Base-by-base conservation (phyloP, 768 basidiomycete species). In the Mycena pura region DNA sequence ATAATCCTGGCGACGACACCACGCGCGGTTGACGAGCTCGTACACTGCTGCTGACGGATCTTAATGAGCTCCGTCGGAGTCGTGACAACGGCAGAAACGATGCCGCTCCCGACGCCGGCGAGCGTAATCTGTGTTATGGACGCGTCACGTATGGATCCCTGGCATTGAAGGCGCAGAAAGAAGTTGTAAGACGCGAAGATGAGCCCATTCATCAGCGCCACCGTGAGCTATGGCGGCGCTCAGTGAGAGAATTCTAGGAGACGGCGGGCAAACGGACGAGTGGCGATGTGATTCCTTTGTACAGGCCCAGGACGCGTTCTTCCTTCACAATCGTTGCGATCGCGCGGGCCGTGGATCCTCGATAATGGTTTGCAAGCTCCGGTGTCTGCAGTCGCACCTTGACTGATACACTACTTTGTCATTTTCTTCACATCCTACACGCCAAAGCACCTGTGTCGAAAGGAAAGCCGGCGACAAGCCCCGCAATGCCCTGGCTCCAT, bases 1-100 rank as follows among this genome's bases (percentile, higher is more conserved):
- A 87, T 77, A 25, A 95, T 87, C 48, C 80, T 72, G 40, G 78
- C 71, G 3, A 86, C 81, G n/a, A 95, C 81, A 21, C 78, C 74
- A 10, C 78, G 69, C 0, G 86, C 82, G 21, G 84, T 84, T 7
- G 82, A 77, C 50, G 76, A 4, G 73, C 44, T 77, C 68, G 46
- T 86, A 72, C 53, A 83, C 74, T 28, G 84, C 82, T 93, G 91
- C 65, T 92, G 90, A 31, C 89, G 84, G 71, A 95, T 93, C 80
- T 96, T 96, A 76, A 96, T 81, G 1, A 95, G 82, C 64, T 96
- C 95, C 8, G 88, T 91, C 0, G 95, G 94, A 1, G 91, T 88
- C 3, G 92, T 91, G 56, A 96, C 73, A 10, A 92, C 65, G 92
- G 93, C 88, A 15, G 88, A 86, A 7, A 91, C 79, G 7, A 94